Percentiles rank a stretch among this genome's conserved stretches.
These are phyloP conservation scores for Toxoplasma gondii DNA, from an alignment of 169 alveolate genomes.

Conservation along the genomic window DNA sequence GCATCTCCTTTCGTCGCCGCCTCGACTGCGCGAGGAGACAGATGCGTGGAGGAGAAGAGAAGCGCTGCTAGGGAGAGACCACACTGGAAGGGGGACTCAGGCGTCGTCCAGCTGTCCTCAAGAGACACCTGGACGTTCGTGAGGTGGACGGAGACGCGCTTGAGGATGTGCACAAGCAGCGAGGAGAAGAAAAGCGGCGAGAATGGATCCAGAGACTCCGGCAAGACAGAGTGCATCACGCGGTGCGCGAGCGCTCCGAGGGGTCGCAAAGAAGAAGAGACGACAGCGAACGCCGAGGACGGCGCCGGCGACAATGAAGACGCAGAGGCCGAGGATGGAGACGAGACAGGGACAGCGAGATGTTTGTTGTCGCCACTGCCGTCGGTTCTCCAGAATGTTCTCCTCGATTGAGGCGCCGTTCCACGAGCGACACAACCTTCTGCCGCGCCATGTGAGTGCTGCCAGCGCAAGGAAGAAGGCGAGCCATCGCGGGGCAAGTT, in stretches of 20 bases:
- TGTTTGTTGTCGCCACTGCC: no score
- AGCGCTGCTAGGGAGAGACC: not conserved
- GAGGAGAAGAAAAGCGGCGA: not conserved
- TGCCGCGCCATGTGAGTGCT: no score
- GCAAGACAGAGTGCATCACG: not conserved
- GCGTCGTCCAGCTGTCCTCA: not conserved
- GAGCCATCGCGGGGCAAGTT: no score
- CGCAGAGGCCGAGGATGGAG: not conserved
- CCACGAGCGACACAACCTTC: no score
- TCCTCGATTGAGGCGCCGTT: no score
- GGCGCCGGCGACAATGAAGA: not conserved
- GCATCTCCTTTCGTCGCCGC: not conserved
- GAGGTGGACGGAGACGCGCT: slow-evolving; percentile 7
- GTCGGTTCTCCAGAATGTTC: no score
- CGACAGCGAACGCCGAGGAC: not conserved
- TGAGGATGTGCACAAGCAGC: slow-evolving; percentile 21
- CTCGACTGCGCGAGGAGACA: not conserved
- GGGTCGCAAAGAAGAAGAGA: not conserved
- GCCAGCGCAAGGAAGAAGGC: no score
- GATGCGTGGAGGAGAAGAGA: not conserved
- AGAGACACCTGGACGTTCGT: not conserved
- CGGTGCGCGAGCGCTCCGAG: not conserved
- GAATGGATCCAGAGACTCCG: not conserved
- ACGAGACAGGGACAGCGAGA: not conserved
- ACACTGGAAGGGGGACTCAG: slow-evolving; percentile 17